phyloP scores from a whole-genome alignment of 2,329 filamentous ascomycete genomes.

The Nigrospora sphaerica region DNA sequence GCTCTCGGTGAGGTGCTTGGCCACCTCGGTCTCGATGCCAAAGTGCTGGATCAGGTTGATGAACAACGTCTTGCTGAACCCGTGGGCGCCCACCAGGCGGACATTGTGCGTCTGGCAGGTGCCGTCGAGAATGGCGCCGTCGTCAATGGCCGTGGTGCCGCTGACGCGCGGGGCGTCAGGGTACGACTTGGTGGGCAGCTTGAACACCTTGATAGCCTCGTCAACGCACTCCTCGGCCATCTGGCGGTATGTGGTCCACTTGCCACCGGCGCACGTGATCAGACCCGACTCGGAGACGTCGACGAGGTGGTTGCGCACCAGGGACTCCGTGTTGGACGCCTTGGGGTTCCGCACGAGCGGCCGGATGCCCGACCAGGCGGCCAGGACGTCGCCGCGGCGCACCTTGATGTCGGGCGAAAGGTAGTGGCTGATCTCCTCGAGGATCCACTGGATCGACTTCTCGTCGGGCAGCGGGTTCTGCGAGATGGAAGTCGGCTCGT shows the following conservation, averaged over 20 bases:
- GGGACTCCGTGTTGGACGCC: slow-evolving; percentile 76
- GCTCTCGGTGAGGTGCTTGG: slow-evolving; percentile 77
- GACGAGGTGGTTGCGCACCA: slow-evolving; percentile 81
- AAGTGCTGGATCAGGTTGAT: slow-evolving; percentile 94
- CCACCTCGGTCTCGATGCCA: slow-evolving; percentile 84
- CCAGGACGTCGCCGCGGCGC: slow-evolving; percentile 77
- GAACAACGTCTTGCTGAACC: slow-evolving; percentile 82
- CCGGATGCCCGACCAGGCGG: slow-evolving; percentile 83
- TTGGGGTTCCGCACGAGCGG: slow-evolving; percentile 83
- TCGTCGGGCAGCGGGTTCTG: slow-evolving; percentile 72
- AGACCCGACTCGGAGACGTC: slow-evolving; percentile 73
- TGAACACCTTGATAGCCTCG: slow-evolving; percentile 64
- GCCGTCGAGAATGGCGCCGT: slow-evolving; percentile 57
- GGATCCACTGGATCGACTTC: slow-evolving; percentile 81
- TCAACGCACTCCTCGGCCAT: slow-evolving; percentile 90
- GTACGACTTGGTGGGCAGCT: slow-evolving; percentile 50
- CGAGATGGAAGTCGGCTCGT: slow-evolving; percentile 66
- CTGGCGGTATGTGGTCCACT: slow-evolving; percentile 90
- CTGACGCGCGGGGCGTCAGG: slow-evolving; percentile 58
- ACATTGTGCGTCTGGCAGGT: slow-evolving; percentile 79
- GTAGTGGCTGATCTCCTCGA: slow-evolving; percentile 76
- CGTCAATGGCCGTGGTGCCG: slow-evolving; percentile 63
- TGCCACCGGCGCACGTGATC: slow-evolving; percentile 79
- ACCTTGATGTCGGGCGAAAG: slow-evolving; percentile 79
- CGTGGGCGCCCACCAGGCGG: slow-evolving; percentile 75